These are phyloP conservation scores for Golubevia sp. DNA, from an alignment of 1,284 basidiomycete species.

Conservation along the genomic window DNA sequence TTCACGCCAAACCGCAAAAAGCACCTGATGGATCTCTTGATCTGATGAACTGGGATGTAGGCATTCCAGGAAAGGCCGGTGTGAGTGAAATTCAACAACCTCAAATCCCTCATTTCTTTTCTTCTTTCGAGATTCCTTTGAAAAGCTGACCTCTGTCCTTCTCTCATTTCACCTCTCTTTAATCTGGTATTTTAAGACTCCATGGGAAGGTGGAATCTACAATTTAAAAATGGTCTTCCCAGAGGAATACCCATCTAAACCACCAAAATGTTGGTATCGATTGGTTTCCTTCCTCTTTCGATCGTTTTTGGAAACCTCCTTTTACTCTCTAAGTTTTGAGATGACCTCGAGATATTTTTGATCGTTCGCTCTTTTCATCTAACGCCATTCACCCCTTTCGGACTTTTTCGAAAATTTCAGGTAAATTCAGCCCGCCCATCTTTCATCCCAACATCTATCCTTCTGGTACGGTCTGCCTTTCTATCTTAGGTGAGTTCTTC, in stretches of 20 bases:
- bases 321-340: not conserved
- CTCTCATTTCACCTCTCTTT: slow-evolving; percentile 5
- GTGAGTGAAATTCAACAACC: slow-evolving; percentile 26
- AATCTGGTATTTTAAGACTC: too few relatives aligned
- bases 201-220: slow-evolving; percentile 94
- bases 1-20: slow-evolving; percentile 91
- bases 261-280: slow-evolving; percentile 78
- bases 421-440: slow-evolving; percentile 93
- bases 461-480: slow-evolving; percentile 95
- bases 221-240: slow-evolving; percentile 93
- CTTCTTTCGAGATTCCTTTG: not conserved
- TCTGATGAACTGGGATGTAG: slow-evolving; percentile 97
- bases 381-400: slow-evolving; percentile 4
- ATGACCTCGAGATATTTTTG: not conserved
- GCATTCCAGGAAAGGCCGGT: slow-evolving; percentile 63
- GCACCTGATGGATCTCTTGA: slow-evolving; percentile 89
- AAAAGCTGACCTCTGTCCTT: not conserved
- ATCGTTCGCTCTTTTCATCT: not conserved
- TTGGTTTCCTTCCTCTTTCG: not conserved
- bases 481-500: slow-evolving; percentile 71
- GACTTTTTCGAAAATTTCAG: too few relatives aligned
- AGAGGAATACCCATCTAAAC: slow-evolving; percentile 91
- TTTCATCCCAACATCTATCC: slow-evolving; percentile 99
- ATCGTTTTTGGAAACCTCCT: slow-evolving; percentile 1
- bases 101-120: slow-evolving; percentile 6